Percentiles rank a stretch among this genome's conserved stretches.
Evolutionary conservation across 305 asterid genomes (phyloP).

Genomic region (Ilex paraguariensis): DNA sequence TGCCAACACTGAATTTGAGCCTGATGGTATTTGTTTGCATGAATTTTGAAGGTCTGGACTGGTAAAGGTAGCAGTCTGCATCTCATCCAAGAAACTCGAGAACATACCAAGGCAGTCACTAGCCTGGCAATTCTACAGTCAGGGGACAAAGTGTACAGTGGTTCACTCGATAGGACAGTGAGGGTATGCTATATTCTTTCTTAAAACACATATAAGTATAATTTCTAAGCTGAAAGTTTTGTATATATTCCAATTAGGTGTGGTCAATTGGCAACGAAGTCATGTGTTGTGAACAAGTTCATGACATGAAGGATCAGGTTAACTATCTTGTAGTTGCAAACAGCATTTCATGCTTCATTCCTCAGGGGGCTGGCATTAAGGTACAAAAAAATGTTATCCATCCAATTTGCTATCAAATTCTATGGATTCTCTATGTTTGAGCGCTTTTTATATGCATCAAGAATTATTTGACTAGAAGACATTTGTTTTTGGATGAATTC

Average conservation of each 20-base stretch:
- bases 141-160: constrained; percentile 60
- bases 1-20: not conserved
- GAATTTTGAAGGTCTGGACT: constrained; percentile 54
- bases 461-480: too few species aligned
- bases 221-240: constrained; percentile 2
- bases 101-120: constrained; percentile 68
- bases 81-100: constrained; percentile 55
- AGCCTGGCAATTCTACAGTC: constrained; percentile 55
- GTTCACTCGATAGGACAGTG: constrained; percentile 75
- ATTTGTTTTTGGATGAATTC: too few species aligned
- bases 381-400: constrained; percentile 19
- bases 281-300: constrained; percentile 56
- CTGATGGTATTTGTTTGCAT: constrained; percentile 14
- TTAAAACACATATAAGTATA: not conserved
- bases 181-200: constrained; percentile 36
- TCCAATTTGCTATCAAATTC: not conserved
- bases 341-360: constrained; percentile 70
- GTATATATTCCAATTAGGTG: constrained; percentile 29
- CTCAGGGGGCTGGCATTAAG: constrained; percentile 84
- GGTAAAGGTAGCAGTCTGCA: constrained; percentile 32
- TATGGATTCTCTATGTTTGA: too few species aligned
- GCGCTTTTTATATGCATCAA: too few species aligned
- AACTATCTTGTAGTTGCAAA: constrained; percentile 55
- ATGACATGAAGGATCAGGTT: constrained; percentile 76
- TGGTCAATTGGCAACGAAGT: constrained; percentile 56